These are phyloP conservation scores for Camelina sativa DNA, from an alignment of 345 rosid genomes.

Conservation along the genomic window DNA sequence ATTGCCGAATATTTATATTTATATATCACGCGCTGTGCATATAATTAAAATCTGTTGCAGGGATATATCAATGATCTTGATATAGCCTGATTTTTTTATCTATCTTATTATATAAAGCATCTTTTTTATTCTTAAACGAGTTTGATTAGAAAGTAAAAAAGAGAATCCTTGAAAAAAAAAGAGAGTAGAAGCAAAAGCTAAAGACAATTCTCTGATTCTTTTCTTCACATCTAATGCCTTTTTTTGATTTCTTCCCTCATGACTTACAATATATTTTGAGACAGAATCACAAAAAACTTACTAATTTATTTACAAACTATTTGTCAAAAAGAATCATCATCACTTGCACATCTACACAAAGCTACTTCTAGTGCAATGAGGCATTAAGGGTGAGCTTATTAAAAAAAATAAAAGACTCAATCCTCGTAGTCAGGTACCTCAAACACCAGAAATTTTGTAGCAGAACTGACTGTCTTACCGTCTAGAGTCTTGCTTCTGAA, in stretches of 20 bases:
- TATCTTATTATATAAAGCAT: background rate
- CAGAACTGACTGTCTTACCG: conserved; percentile 14
- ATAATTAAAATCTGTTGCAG: too few species aligned
- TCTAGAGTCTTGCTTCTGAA: conserved; percentile 30
- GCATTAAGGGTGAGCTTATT: background rate
- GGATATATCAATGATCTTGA: background rate
- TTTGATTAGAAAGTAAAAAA: conserved; percentile 5
- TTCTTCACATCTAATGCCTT: conserved; percentile 26
- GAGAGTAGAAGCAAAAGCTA: conserved; percentile 35
- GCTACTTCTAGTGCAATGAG: conserved; percentile 4
- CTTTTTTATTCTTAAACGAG: conserved; percentile 26
- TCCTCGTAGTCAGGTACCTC: conserved; percentile 34
- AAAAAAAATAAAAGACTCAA: background rate
- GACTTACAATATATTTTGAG: background rate
- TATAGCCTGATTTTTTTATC: background rate
- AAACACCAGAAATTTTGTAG: conserved; percentile 42
- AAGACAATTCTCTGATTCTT: conserved; percentile 30
- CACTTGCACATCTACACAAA: conserved; percentile 29
- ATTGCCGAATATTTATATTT: background rate
- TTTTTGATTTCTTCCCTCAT: conserved; percentile 16
- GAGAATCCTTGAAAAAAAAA: conserved; percentile 23
- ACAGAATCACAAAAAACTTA: background rate
- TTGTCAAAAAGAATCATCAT: conserved; percentile 12
- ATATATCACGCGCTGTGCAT: too few species aligned
- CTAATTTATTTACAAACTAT: conserved; percentile 1